Evolutionary conservation across 148 eudicot genomes (phyloP).

Genomic region (Limonium bicolor): DNA sequence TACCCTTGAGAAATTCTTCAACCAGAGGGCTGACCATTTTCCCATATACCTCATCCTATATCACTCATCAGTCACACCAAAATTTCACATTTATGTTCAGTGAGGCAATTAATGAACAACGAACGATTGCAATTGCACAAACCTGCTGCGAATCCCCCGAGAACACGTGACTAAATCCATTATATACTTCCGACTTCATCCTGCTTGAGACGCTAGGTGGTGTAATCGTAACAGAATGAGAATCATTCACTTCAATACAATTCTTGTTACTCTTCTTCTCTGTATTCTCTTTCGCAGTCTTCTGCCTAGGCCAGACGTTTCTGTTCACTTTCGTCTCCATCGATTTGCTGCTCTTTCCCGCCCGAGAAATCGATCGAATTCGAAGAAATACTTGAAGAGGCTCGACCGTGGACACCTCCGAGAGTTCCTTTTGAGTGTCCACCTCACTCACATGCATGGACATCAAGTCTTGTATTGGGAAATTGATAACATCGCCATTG

Average conservation of each 20-base stretch:
- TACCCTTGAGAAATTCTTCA: constrained; percentile 56
- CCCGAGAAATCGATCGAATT: constrained; percentile 25
- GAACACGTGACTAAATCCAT: constrained; percentile 62
- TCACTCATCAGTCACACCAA: neutral
- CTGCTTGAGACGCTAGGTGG: constrained; percentile 29
- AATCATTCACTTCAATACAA: constrained; percentile 34
- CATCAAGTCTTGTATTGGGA: constrained; percentile 26
- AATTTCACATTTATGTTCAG: neutral
- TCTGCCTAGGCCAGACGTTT: constrained; percentile 36
- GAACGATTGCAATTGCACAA: neutral
- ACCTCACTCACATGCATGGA: constrained; percentile 19
- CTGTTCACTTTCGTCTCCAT: constrained; percentile 5
- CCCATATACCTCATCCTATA: constrained; percentile 57
- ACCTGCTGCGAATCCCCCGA: constrained; percentile 54
- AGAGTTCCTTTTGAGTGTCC: no score
- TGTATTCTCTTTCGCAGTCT: constrained; percentile 3
- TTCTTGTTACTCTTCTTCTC: constrained; percentile 10
- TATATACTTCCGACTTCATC: constrained; percentile 42
- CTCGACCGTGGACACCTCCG: constrained; percentile 7
- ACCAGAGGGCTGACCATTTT: constrained; percentile 57
- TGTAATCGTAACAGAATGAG: constrained; percentile 35
- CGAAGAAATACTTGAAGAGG: constrained; percentile 55
- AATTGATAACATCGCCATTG: constrained; percentile 16
- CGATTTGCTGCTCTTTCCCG: neutral
- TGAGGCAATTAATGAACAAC: neutral